Conservation (phyloP, 176 grass and related monocot genomes). For the Guadua angustifolia region DNA sequence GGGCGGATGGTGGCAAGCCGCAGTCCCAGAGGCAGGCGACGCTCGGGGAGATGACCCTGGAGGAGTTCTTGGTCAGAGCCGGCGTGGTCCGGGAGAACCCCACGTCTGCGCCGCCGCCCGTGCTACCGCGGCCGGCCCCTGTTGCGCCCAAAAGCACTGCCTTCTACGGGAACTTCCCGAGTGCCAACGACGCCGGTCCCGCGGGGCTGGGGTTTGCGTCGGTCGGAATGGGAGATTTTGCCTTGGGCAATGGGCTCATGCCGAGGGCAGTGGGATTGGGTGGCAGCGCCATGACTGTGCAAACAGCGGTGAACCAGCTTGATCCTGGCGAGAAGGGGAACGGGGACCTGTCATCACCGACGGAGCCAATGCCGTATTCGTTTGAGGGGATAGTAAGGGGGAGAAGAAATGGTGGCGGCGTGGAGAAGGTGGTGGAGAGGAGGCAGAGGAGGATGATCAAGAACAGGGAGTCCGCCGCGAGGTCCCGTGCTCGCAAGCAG, state of each 20-base stretch:
- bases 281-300: slow-evolving; percentile 33
- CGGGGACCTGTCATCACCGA: slow-evolving; percentile 63
- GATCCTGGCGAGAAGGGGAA: slow-evolving; percentile 59
- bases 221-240: slow-evolving; percentile 50
- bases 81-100: slow-evolving; percentile 70
- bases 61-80: slow-evolving; percentile 84
- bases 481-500: slow-evolving; percentile 88
- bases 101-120: neutral
- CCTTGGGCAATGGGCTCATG: slow-evolving; percentile 52
- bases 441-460: slow-evolving; percentile 96
- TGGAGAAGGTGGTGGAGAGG: slow-evolving; percentile 90
- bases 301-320: slow-evolving; percentile 38
- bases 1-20: neutral
- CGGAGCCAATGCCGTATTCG: slow-evolving; percentile 57
- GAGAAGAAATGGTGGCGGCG: slow-evolving; percentile 51
- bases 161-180: slow-evolving; percentile 51
- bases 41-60: slow-evolving; percentile 89
- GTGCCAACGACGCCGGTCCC: slow-evolving; percentile 42
- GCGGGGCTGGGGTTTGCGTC: slow-evolving; percentile 42
- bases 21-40: slow-evolving; percentile 56
- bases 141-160: slow-evolving; percentile 45
- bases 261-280: slow-evolving; percentile 47
- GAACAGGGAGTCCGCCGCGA: slow-evolving; percentile 86
- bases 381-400: slow-evolving; percentile 62
- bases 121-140: slow-evolving; percentile 46